phyloP scores from a whole-genome alignment of 441 rosid species.

The Capsella rubella region DNA sequence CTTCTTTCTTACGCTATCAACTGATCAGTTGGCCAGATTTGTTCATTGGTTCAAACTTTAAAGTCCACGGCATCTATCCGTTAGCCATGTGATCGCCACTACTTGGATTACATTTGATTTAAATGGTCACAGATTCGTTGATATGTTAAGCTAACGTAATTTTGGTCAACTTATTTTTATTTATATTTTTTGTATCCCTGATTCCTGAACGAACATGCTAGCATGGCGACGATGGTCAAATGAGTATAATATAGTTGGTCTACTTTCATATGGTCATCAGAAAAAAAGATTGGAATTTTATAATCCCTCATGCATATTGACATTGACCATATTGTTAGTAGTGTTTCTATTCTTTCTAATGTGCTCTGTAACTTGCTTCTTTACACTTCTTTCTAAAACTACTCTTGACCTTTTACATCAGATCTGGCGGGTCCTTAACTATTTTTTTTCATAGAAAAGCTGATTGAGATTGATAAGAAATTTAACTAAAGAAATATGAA shows the following conservation, averaged over 20 bases:
- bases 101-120: background rate
- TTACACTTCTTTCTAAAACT: background rate
- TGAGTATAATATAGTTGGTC: background rate
- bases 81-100: slow-evolving; percentile 7
- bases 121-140: background rate
- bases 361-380: slow-evolving; percentile 6
- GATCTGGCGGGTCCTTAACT: background rate
- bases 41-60: no score
- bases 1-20: background rate
- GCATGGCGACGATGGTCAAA: background rate
- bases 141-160: no score
- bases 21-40: background rate
- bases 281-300: background rate
- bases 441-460: background rate
- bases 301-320: background rate
- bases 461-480: background rate
- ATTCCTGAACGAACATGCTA: background rate
- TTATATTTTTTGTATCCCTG: background rate
- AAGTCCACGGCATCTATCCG: background rate
- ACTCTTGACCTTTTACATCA: background rate
- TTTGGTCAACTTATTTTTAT: no score
- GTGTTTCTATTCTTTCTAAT: no score
- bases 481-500: slow-evolving; percentile 11
- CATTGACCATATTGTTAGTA: background rate
- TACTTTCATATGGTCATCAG: background rate